Base-by-base conservation (phyloP, 768 basidiomycete genomes). In the Termitomyces sp. region DNA sequence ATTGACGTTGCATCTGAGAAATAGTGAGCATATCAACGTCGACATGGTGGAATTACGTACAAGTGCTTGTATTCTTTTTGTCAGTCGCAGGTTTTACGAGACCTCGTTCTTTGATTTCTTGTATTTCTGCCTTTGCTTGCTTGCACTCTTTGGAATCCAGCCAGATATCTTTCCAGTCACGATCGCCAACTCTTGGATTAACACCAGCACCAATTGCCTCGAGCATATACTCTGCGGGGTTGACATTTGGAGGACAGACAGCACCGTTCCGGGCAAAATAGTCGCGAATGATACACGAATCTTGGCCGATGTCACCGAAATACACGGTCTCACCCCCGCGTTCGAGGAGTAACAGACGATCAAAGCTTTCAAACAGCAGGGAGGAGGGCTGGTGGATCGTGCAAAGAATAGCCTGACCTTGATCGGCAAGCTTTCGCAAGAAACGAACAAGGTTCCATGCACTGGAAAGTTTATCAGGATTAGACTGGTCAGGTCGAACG, bases 121-220 rank as follows among this genome's bases (percentile, higher is more conserved):
- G 63, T 31, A 85, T 83, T 57, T 84, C 78, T 28, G 63, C 64
- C 24, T 69, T 72, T 31, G 77, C 75, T 26, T 61, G 63, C 46
- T 69, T 57, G 55, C 65, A 79, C 70, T 94, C 88, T 0, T 82
- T 75, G 5, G 88, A 92, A 37, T 88, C 83, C 18, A 82, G 70
- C 94, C 94, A 96, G 50, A 92, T 76, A 60, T 91, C 84, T 55
- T 85, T 85, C 94, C 94, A 96, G 65, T 96, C 93, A 33, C 84
- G 82, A 55, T 87, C 80, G 1, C 89, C 89, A 37, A 92, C 78
- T 49, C 84, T 79, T 0, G 87, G 80, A 12, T 86, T 78, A 46
- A 89, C 79, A 51, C 91, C 91, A 55, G 92, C 90, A 60, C 93
- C 92, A 58, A 93, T 93, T n/a, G 86, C 90, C 55, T 90, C 87